phyloP scores from a whole-genome alignment of 331 rosid species.

The Phaseolus coccineus region DNA sequence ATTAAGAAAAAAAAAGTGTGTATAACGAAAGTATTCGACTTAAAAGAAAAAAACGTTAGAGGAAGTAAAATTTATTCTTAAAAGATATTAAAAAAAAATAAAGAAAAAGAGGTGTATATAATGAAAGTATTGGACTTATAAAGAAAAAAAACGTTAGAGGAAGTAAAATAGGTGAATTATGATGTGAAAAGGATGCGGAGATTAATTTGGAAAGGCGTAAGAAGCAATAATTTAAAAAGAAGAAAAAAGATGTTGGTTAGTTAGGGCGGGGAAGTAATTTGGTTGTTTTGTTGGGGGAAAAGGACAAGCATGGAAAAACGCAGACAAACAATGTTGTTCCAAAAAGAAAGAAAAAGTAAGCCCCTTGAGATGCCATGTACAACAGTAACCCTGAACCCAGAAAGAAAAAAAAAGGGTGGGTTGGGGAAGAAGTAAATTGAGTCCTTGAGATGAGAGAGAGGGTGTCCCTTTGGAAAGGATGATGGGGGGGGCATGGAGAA shows the following conservation, averaged over 20 bases:
- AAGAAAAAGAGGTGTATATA: too few relatives aligned
- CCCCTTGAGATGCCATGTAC: background rate
- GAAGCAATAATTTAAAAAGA: too few relatives aligned
- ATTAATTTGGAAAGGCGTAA: too few relatives aligned
- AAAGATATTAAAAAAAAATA: too few relatives aligned
- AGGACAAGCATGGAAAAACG: conserved; percentile 32
- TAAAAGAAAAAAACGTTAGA: too few relatives aligned
- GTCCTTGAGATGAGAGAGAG: background rate
- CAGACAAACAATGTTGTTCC: conserved; percentile 21
- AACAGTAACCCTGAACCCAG: conserved; percentile 14
- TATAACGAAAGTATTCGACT: too few relatives aligned
- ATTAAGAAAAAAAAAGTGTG: too few relatives aligned
- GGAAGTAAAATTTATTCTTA: too few relatives aligned
- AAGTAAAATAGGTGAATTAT: too few relatives aligned
- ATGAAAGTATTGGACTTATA: too few relatives aligned
- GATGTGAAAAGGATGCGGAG: too few relatives aligned
- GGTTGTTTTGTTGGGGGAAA: background rate
- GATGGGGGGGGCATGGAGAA: conserved; percentile 28
- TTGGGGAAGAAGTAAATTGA: conserved; percentile 25
- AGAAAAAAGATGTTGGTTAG: background rate
- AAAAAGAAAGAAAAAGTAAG: conserved; percentile 18
- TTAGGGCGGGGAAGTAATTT: conserved; percentile 12
- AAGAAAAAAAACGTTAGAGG: too few relatives aligned
- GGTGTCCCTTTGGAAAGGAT: conserved; percentile 54
- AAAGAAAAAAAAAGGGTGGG: background rate